Evolutionary conservation across 2,329 filamentous ascomycete genomes (phyloP).

Genomic region (Blastomyces emzantsi): DNA sequence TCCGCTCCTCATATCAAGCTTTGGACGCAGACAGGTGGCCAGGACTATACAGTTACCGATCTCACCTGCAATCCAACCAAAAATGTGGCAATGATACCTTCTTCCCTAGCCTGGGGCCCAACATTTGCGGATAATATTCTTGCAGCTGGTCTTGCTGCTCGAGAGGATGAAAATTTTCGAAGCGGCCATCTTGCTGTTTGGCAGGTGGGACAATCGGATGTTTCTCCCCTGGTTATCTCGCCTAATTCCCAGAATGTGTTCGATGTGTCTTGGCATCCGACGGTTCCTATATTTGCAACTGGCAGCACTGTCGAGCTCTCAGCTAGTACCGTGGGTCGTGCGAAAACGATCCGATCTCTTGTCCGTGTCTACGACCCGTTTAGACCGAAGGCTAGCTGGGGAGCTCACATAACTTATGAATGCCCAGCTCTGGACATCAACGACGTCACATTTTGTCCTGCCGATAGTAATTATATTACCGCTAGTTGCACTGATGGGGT

Average conservation of each 20-base stretch:
- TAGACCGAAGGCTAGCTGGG: constrained; percentile 14
- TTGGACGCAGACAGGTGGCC: constrained; percentile 23
- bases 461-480: constrained; percentile 42
- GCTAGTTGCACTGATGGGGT: constrained; percentile 52
- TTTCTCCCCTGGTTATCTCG: constrained; percentile 31
- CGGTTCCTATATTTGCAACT: constrained; percentile 43
- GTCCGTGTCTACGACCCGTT: constrained; percentile 46
- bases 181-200: constrained; percentile 48
- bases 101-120: constrained; percentile 42
- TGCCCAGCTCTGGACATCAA: constrained; percentile 55
- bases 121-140: constrained; percentile 35
- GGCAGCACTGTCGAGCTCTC: constrained; percentile 39
- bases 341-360: constrained; percentile 38
- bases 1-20: constrained; percentile 28
- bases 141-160: constrained; percentile 47
- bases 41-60: constrained; percentile 22
- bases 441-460: constrained; percentile 45
- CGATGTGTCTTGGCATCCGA: constrained; percentile 50
- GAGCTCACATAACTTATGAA: constrained; percentile 39
- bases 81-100: constrained; percentile 34
- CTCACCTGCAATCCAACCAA: constrained; percentile 16
- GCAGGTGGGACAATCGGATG: constrained; percentile 37
- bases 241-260: constrained; percentile 48
- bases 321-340: constrained; percentile 22
- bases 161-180: constrained; percentile 30